Conservation (phyloP, 108 stramenopile genomes). For the Nitzschia sp. region DNA sequence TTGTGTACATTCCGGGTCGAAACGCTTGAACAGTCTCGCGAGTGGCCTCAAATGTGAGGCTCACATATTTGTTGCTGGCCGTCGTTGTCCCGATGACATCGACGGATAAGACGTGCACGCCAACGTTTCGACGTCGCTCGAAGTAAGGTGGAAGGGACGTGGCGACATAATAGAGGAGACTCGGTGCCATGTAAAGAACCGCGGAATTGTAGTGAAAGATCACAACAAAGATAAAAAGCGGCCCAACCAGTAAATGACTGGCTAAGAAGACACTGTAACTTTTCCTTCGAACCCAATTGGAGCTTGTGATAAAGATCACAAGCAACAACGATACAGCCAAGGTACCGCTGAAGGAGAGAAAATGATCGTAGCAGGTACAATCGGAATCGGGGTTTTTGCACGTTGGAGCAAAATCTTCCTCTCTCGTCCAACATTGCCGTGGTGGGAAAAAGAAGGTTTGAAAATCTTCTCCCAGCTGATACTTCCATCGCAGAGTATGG, state of each 20-base stretch:
- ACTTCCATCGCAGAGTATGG: constrained; percentile 37
- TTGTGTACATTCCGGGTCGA: constrained; percentile 37
- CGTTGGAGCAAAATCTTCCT: constrained; percentile 30
- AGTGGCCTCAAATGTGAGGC: constrained; percentile 39
- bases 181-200: constrained; percentile 55
- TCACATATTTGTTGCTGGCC: constrained; percentile 21
- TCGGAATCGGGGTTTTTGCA: constrained; percentile 27
- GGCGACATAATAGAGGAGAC: constrained; percentile 63
- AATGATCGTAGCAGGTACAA: constrained; percentile 55
- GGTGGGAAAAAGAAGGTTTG: constrained; percentile 33
- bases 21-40: constrained; percentile 20
- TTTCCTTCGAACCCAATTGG: constrained; percentile 43
- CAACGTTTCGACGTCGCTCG: neutral
- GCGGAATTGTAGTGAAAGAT: constrained; percentile 64
- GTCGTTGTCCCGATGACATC: constrained; percentile 18
- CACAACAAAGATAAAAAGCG: constrained; percentile 35
- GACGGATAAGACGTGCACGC: constrained; percentile 13
- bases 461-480: constrained; percentile 24
- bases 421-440: constrained; percentile 38
- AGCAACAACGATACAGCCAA: constrained; percentile 37
- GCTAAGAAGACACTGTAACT: constrained; percentile 51
- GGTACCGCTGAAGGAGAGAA: constrained; percentile 52
- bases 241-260: constrained; percentile 34
- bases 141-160: constrained; percentile 38
- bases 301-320: constrained; percentile 37